These are phyloP conservation scores for Austroboletus niveus DNA, from an alignment of 1,284 basidiomycete genomes.

Conservation along the genomic window DNA sequence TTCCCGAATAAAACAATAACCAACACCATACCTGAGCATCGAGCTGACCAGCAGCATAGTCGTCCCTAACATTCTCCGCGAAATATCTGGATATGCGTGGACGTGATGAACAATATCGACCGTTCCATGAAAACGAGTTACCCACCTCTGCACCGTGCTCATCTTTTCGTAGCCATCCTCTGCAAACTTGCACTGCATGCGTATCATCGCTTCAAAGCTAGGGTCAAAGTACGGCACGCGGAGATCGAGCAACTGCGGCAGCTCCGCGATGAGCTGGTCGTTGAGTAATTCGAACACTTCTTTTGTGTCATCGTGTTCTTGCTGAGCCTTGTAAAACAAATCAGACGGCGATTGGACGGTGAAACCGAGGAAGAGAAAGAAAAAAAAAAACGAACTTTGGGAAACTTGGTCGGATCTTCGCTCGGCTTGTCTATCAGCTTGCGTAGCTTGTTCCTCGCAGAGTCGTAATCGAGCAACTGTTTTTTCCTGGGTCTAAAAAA, in stretches of 20 bases:
- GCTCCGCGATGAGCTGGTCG: conserved; percentile 85
- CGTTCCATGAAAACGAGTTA: conserved; percentile 1
- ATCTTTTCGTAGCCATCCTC: conserved; percentile 99
- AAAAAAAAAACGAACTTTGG: conserved; percentile 52
- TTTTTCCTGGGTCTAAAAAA: neutral
- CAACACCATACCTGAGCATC: conserved; percentile 75
- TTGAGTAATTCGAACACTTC: conserved; percentile 94
- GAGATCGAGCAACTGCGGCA: conserved; percentile 91
- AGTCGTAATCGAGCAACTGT: conserved; percentile 93
- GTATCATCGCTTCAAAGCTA: conserved; percentile 98
- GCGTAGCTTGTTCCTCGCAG: conserved; percentile 84
- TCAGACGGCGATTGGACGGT: neutral
- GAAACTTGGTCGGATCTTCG: conserved; percentile 91
- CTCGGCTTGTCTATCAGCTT: conserved; percentile 92
- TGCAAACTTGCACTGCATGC: conserved; percentile 95
- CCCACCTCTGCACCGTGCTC: conserved; percentile 87
- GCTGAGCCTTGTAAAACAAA: conserved; percentile 67
- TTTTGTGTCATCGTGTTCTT: conserved; percentile 92
- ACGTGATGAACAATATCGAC: neutral
- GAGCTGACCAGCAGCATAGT: conserved; percentile 95
- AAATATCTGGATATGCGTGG: conserved; percentile 65
- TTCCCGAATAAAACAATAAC: neutral
- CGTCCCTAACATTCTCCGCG: conserved; percentile 85
- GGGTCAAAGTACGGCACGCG: conserved; percentile 98
- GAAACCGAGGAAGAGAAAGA: neutral